Evolutionary conservation across 2,329 filamentous ascomycete species (phyloP), one percentile per base, ranked within the genome.

Genomic region (Colletotrichum zoysiae): DNA sequence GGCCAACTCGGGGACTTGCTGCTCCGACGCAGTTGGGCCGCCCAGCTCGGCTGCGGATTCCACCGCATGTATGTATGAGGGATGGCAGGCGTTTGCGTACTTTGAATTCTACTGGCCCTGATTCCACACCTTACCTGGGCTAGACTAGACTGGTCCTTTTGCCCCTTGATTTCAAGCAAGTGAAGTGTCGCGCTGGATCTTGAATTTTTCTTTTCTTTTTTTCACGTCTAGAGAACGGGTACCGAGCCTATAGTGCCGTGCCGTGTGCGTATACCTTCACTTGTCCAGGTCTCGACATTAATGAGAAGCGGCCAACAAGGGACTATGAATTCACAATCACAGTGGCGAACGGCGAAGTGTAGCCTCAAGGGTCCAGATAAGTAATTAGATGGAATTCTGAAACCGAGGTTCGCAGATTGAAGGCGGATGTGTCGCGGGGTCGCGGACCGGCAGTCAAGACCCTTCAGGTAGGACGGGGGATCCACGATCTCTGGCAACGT

Each of bases 31-130:
- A 60, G 66, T n/a, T 51, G 56, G 56, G 56, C 44, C 67, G 56
- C 20, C 40, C 67, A 56, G 61, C 50, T 60, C 48, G 75, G 74
- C 71, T 74, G 75, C 76, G 74, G 76, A 77, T 73, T 73, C 51
- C 51, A 74, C 72, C 72, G 58, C 55, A 70, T 73, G 73, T 70
- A 74, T 74, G 73, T 74, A 73, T 74, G 73, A 74, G 63, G 70
- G 70, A 73, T 74, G 73, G 70, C 65, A 72, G 71, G 73, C 73
- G 73, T 74, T 74, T 71, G 70, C 66, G 65, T 74, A 73, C 65
- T 70, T 74, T 68, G 70, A 69, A 73, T 73, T 74, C 60, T 71
- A 65, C 61, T 71, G 67, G 70, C 66, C 67, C 35, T 72, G 63
- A 61, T 61, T 67, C 23, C 40, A 57, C 44, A 55, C 35, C 18